Evolutionary conservation across 2,329 filamentous ascomycete genomes (phyloP), one percentile per base, ranked within the genome.

Genomic region (Aspergillus arachidicola): DNA sequence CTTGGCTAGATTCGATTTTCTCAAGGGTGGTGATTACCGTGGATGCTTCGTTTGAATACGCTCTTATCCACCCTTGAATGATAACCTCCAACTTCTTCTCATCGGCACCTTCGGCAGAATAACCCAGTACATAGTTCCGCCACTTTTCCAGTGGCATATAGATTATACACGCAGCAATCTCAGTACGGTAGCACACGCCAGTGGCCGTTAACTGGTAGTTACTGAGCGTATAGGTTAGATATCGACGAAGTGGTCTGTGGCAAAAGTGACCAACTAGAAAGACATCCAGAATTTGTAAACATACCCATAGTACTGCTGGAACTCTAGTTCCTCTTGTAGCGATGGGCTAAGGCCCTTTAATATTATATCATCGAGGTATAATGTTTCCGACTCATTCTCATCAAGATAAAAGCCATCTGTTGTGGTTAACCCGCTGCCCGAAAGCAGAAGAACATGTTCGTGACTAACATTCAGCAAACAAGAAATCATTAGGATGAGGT

Each of bases 381-480:
- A 53, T 46, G 71, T 69, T 65, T 82, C 80, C 26, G 71, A 79
- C 23, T 74, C 69, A 55, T 81, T 81, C 30, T 73, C 64, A 11
- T 78, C 73, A 23, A 80, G 74, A 60, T 78, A 74, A 60, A 82
- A 82, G 1, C 80, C 80, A 68, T 82, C 80, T 81, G 48, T 12
- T 60, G 10, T 28, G 16, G 21, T 63, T 43, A 64, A 54, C 55
- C 38, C n/a, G n/a, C n/a, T 54, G 26, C 11, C 32, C 21, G 34
- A 9, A 53, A 23, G 23, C 30, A 16, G 62, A 38, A 23, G 4
- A 19, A 3, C 36, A 36, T 7, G n/a, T 19, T 38, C 19, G 16
- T 19, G 23, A 12, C 76, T 70, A 65, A 81, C 80, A 82, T 72
- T 82, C 80, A 32, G 75, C 71, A 34, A 80, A 68, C 12, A 82